Base-by-base conservation (phyloP, 129 eudicot species). In the Flaveria robusta region DNA sequence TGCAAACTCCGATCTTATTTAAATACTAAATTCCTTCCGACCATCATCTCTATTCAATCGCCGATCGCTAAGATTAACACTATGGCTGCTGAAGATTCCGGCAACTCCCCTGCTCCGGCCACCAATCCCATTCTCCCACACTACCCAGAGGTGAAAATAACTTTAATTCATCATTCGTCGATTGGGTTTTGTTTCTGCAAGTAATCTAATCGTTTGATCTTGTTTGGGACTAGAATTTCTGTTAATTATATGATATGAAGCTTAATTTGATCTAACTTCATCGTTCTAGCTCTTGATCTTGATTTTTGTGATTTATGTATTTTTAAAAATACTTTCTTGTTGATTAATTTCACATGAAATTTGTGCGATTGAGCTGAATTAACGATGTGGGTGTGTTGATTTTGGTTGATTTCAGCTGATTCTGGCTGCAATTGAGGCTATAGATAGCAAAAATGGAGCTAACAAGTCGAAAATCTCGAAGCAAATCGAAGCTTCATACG, bases 391-490 rank as follows among this genome's bases (percentile, higher is more conserved):
- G 49, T 9, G 11, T 49, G 54, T 49, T 49, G 54, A 47, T 74
- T 3, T 22, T 27, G 26, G 4, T 73, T 34, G 10, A 55, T 74
- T 75, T 49, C 83, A 92, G 97, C 65, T 89, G 77, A 92, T 92
- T 52, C 14, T 82, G 31, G 81, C 75, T 12, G 97, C 96, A 50
- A 82, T 89, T 19, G 90, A 85, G n/a, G 87, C 82, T 0, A 6
- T 85, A 14, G 77, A 77, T 43, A 79, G 77, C 39, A 71, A 78
- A 59, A 76, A 75, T 0, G 97, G 97, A 10, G 87, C 88, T 0
- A 87, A 74, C 83, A 89, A 85, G 29, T 73, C 88, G 0, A n/a
- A 81, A 26, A 89, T 92, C 54, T 84, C 93, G 23, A 87, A 60
- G 51, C 88, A 92, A 34, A 87, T 92, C 23, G 88, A 89, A 65